A percentile compares a stretch with the other conserved stretches of the same genome.
phyloP scores from a whole-genome alignment of 345 rosid species.

The Hibiscus syriacus region DNA sequence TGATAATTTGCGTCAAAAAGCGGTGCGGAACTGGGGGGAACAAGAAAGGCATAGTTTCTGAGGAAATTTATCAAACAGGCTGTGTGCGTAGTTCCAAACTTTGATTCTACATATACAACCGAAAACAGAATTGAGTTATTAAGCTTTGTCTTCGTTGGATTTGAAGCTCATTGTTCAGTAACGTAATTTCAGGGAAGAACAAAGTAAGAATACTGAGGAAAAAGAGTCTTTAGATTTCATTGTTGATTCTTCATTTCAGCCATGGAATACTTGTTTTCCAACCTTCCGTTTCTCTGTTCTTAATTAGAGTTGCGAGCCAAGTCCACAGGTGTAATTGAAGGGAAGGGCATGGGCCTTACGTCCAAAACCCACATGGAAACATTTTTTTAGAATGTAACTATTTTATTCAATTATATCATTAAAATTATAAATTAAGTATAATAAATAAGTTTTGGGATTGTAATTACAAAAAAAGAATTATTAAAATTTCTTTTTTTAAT shows the following conservation, averaged over 20 bases:
- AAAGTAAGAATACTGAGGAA: not conserved
- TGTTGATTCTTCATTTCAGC: not conserved
- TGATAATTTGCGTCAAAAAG: slow-evolving; percentile 5
- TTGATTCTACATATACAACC: not conserved
- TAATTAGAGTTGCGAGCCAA: not conserved
- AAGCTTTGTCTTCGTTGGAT: not conserved
- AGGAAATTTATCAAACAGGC: slow-evolving; percentile 46
- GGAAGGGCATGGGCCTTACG: not conserved
- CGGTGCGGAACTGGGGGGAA: slow-evolving; percentile 18
- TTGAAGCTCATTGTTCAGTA: not conserved
- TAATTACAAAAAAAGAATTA: no score
- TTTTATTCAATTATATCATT: no score
- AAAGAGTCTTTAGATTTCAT: not conserved
- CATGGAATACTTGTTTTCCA: no score
- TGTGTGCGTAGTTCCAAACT: slow-evolving; percentile 9
- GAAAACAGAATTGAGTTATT: not conserved
- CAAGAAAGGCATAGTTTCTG: slow-evolving; percentile 24
- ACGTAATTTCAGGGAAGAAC: not conserved
- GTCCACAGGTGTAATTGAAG: not conserved
- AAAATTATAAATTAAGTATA: no score
- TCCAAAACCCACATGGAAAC: no score
- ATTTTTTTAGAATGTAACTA: no score
- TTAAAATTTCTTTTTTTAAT: no score
- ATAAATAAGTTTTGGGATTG: no score
- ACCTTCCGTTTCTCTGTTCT: no score